These are phyloP conservation scores for Solanum paucissectum DNA, from an alignment of 257 asterid species.

Conservation along the genomic window DNA sequence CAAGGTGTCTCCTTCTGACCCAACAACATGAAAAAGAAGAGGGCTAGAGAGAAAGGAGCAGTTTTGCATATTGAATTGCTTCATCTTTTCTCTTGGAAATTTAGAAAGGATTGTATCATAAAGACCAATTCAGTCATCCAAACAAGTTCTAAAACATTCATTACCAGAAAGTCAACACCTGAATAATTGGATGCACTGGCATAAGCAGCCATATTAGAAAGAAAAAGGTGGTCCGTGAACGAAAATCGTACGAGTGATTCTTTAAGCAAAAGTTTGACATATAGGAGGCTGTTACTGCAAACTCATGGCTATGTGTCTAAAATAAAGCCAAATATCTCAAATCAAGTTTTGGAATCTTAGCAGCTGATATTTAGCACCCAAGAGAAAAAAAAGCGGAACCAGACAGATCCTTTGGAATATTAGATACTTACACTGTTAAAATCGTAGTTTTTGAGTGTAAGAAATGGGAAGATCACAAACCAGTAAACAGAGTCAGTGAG, in stretches of 20 bases:
- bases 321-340: not conserved
- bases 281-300: not conserved
- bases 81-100: not conserved
- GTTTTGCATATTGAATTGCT: not conserved
- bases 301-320: not conserved
- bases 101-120: not conserved
- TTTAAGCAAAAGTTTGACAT: not conserved
- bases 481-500: constrained; percentile 75
- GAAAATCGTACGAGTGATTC: not conserved
- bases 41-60: not conserved
- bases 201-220: not conserved
- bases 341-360: not conserved
- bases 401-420: not conserved
- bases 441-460: constrained; percentile 62
- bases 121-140: not conserved
- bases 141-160: not conserved
- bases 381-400: constrained; percentile 2
- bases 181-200: not conserved
- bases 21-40: not conserved
- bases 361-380: not conserved
- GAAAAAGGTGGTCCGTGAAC: not conserved
- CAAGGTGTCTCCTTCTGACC: not conserved
- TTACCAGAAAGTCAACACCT: not conserved
- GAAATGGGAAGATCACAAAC: constrained; percentile 70
- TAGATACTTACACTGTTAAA: constrained; percentile 62